Conservation (phyloP, 202 grass and related monocot genomes). For the Carex arenaria region DNA sequence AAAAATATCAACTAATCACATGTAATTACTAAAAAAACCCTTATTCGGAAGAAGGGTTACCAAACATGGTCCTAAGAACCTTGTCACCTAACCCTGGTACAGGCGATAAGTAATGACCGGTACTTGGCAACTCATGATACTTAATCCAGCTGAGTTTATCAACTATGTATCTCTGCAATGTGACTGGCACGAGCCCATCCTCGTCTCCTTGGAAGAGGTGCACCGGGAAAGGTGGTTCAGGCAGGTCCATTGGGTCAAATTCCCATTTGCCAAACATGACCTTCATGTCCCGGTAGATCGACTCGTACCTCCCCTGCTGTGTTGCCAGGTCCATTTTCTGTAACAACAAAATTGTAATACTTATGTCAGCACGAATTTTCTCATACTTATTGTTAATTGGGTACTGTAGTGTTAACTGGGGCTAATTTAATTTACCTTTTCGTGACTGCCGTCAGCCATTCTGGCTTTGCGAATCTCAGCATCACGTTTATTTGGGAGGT, state of each 20-base stretch:
- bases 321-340: slow-evolving; percentile 61
- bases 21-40: not conserved
- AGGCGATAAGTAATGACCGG: slow-evolving; percentile 62
- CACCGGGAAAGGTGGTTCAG: slow-evolving; percentile 53
- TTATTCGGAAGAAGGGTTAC: not conserved
- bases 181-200: slow-evolving; percentile 84
- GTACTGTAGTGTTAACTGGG: not conserved
- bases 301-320: slow-evolving; percentile 81
- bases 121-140: slow-evolving; percentile 61
- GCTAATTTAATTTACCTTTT: slow-evolving; percentile 21
- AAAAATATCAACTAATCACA: slow-evolving; percentile 15
- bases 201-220: slow-evolving; percentile 88
- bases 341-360: not conserved
- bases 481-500: slow-evolving; percentile 63
- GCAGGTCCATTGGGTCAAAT: slow-evolving; percentile 71
- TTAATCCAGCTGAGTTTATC: slow-evolving; percentile 56
- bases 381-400: not conserved
- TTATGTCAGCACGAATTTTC: not conserved
- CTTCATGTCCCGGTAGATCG: slow-evolving; percentile 72
- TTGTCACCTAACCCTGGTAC: slow-evolving; percentile 58
- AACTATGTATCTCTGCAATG: slow-evolving; percentile 57
- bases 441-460: slow-evolving; percentile 36
- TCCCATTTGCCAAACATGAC: slow-evolving; percentile 95
- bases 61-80: slow-evolving; percentile 38
- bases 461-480: slow-evolving; percentile 27